Percentiles rank a stretch among this genome's conserved stretches.
Evolutionary conservation across 1,139 yeast genomes (phyloP).

Genomic region (Zygotorulaspora mrakii): DNA sequence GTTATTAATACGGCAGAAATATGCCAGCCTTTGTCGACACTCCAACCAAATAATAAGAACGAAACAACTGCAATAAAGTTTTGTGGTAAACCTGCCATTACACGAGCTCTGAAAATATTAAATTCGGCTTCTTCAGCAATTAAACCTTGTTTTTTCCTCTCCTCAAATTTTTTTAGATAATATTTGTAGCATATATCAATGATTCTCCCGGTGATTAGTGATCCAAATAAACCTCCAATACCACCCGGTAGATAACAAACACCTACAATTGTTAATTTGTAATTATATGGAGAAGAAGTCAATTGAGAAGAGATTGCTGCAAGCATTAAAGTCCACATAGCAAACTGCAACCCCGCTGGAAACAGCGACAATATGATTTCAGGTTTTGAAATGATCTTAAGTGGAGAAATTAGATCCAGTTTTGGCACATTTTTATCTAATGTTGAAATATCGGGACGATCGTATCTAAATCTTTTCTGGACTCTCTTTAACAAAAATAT

Average conservation of each 20-base stretch:
- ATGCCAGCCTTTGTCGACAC: slow-evolving; percentile 48
- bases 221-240: slow-evolving; percentile 50
- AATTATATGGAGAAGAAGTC: slow-evolving; percentile 45
- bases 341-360: slow-evolving; percentile 62
- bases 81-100: slow-evolving; percentile 42
- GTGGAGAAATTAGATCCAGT: slow-evolving; percentile 42
- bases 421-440: slow-evolving; percentile 35
- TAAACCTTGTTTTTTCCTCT: slow-evolving; percentile 27
- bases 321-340: slow-evolving; percentile 65
- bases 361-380: slow-evolving; percentile 42
- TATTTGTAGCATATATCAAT: slow-evolving; percentile 46
- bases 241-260: slow-evolving; percentile 68
- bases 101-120: slow-evolving; percentile 48
- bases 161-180: slow-evolving; percentile 21
- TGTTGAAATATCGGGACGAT: slow-evolving; percentile 35
- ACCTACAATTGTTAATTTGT: slow-evolving; percentile 55
- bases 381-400: slow-evolving; percentile 41
- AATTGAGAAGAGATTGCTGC: slow-evolving; percentile 61
- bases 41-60: slow-evolving; percentile 66
- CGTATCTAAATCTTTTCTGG: slow-evolving; percentile 23
- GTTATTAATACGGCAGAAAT: slow-evolving; percentile 55
- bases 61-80: slow-evolving; percentile 39
- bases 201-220: slow-evolving; percentile 47
- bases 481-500: slow-evolving; percentile 34
- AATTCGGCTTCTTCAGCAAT: slow-evolving; percentile 35